Evolutionary conservation across 2,329 filamentous ascomycete genomes (phyloP), one percentile per base, ranked within the genome.

Genomic region (Basipetospora chlamydospora): DNA sequence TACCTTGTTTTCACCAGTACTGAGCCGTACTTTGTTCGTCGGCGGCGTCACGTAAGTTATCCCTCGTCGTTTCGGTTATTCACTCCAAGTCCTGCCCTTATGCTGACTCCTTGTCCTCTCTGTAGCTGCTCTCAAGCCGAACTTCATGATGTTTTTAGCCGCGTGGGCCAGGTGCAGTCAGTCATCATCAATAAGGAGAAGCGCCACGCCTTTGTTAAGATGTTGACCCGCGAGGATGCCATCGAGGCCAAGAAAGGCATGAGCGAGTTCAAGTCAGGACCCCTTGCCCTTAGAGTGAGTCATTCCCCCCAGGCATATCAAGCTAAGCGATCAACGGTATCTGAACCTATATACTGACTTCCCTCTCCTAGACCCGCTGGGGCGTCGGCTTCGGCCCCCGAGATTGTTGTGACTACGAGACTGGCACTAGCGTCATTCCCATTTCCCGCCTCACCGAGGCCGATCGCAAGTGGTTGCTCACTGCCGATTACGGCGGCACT

Each of bases 161-260:
- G 76, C 31, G 94, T 78, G 52, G 90, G 90, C 41, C 67, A 77
- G 37, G 90, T 98, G 4, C 90, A 98, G 58, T 95, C 88, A 2
- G 96, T 88, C 59, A 98, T 98, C 45, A 87, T 95, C 46, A 96
- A 98, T 61, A 81, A 85, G 50, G 90, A 98, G 52, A 98, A 96
- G 62, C 82, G 90, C 13, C 90, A 98, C 57, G 90, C 90, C 5
- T 98, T 98, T 55, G 88, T 98, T 50, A 98, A 98, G 62, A 98
- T 98, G 90, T 73, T 90, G 46, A 90, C 75, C 44, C 84, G 92
- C 26, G 70, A 75, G 43, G 85, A 94, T 56, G 88, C 90, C 11
- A 70, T 93, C 41, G 64, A 57, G 43, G 90, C 90, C 35, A 92
- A 92, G 54, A 73, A 80, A 26, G 83, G 77, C 35, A 94, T 96